A percentile compares a stretch with the other conserved stretches of the same genome.
These are phyloP conservation scores for Phytophthora colocasiae DNA, from an alignment of 352 stramenopile genomes.

Conservation along the genomic window DNA sequence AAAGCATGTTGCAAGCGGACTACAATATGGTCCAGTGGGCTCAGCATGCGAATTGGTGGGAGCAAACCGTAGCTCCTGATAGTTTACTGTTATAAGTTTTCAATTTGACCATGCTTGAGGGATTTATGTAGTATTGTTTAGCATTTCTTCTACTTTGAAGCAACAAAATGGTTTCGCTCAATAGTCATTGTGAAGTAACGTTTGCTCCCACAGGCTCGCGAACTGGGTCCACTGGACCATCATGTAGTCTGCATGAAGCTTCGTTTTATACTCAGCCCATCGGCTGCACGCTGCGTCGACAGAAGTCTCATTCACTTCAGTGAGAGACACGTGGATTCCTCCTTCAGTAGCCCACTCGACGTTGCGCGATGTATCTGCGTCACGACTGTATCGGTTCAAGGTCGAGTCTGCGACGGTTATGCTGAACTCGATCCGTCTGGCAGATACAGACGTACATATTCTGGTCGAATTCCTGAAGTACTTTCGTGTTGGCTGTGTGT, in stretches of 20 bases:
- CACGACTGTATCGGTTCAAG: slow-evolving; percentile 24
- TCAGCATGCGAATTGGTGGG: slow-evolving; percentile 50
- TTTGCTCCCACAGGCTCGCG: background rate
- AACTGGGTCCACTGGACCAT: background rate
- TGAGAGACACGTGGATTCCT: background rate
- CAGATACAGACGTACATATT: background rate
- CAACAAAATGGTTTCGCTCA: background rate
- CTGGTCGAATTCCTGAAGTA: background rate
- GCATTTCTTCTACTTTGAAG: too few species aligned
- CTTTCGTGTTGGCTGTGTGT: background rate
- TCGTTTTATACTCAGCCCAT: background rate
- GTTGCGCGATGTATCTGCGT: background rate
- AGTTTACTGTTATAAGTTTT: slow-evolving; percentile 17
- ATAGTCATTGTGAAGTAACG: background rate
- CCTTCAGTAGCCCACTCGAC: background rate
- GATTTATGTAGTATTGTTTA: too few species aligned
- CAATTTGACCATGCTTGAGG: too few species aligned
- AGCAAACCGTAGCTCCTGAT: slow-evolving; percentile 52
- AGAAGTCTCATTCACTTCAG: background rate
- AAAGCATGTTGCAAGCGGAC: slow-evolving; percentile 42
- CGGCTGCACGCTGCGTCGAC: background rate
- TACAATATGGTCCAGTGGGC: slow-evolving; percentile 50
- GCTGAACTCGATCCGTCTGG: slow-evolving; percentile 6
- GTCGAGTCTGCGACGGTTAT: slow-evolving; percentile 30
- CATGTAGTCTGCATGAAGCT: background rate